Evolutionary conservation across 441 rosid genomes (phyloP).

Genomic region (Eruca vesicaria): DNA sequence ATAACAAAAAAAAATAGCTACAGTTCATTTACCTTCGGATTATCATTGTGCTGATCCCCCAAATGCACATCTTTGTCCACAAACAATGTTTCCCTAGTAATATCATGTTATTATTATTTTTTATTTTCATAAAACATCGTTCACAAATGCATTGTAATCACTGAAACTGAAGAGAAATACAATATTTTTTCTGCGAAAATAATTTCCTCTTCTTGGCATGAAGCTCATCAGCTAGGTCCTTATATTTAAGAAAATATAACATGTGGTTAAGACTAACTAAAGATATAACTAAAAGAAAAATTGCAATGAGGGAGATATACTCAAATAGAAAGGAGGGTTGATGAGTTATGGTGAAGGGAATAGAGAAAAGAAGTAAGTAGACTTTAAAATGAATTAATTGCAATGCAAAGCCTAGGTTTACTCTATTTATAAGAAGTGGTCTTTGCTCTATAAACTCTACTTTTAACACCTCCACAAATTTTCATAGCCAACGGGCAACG

Average conservation of each 20-base stretch:
- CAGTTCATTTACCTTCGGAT: not conserved
- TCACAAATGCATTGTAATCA: not conserved
- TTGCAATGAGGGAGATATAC: not conserved
- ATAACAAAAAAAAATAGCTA: not conserved
- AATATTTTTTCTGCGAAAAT: not conserved
- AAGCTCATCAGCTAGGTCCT: not conserved
- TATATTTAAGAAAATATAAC: not conserved
- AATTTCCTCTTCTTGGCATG: not conserved
- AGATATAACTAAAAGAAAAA: not conserved
- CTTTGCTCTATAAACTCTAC: constrained; percentile 26
- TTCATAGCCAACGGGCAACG: constrained; percentile 10
- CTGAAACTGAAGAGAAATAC: not conserved
- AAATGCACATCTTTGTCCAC: not conserved
- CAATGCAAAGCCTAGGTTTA: constrained; percentile 18
- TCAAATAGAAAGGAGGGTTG: not conserved
- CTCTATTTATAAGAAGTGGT: constrained; percentile 25
- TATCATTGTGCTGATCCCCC: not conserved
- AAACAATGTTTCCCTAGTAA: not conserved
- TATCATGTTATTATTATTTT: not conserved
- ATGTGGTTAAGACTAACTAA: not conserved
- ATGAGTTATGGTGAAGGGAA: not conserved
- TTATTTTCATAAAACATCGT: not conserved
- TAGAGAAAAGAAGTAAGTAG: constrained; percentile 12
- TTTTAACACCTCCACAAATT: constrained; percentile 22
- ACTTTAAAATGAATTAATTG: constrained; percentile 19